These are phyloP conservation scores for Saccharomycopsis sp. DNA, from an alignment of 805 yeast species.

Conservation along the genomic window DNA sequence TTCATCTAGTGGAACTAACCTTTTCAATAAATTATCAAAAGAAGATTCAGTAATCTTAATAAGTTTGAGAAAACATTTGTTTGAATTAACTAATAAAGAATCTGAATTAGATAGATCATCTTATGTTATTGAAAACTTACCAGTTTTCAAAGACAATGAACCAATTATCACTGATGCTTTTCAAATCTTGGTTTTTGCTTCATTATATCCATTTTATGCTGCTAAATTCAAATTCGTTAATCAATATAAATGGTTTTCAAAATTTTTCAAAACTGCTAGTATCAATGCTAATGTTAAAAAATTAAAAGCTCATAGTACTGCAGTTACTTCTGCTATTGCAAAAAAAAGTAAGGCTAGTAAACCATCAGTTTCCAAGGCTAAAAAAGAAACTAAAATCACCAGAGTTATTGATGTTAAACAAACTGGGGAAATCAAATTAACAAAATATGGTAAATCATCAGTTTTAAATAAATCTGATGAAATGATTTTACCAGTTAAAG, in stretches of 20 bases:
- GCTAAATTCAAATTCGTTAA: constrained; percentile 14
- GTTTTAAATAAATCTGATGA: constrained; percentile 15
- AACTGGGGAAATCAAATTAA: constrained; percentile 11
- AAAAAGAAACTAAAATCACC: constrained; percentile 3
- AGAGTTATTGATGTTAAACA: constrained; percentile 10
- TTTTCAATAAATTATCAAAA: constrained; percentile 2
- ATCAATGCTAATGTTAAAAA: constrained; percentile 9
- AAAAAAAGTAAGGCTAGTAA: constrained; percentile 8
- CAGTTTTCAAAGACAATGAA: constrained; percentile 12
- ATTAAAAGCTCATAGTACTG: constrained; percentile 9
- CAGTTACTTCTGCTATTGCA: constrained; percentile 6
- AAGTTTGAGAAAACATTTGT: constrained; percentile 8
- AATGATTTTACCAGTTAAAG: constrained; percentile 54
- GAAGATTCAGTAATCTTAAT: constrained; percentile 3
- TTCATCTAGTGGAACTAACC: constrained; percentile 13
- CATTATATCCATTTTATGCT: constrained; percentile 30
- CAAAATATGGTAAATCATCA: neutral
- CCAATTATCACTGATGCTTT: constrained; percentile 12
- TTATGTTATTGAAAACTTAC: constrained; percentile 11
- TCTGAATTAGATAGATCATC: constrained; percentile 24
- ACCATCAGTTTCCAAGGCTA: constrained; percentile 1
- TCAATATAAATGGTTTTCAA: constrained; percentile 15
- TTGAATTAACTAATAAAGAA: constrained; percentile 20
- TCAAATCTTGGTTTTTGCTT: constrained; percentile 39
- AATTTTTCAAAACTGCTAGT: constrained; percentile 10